Evolutionary conservation across 2,329 filamentous ascomycete species (phyloP).

Genomic region (Pseudogymnoascus verrucosus): DNA sequence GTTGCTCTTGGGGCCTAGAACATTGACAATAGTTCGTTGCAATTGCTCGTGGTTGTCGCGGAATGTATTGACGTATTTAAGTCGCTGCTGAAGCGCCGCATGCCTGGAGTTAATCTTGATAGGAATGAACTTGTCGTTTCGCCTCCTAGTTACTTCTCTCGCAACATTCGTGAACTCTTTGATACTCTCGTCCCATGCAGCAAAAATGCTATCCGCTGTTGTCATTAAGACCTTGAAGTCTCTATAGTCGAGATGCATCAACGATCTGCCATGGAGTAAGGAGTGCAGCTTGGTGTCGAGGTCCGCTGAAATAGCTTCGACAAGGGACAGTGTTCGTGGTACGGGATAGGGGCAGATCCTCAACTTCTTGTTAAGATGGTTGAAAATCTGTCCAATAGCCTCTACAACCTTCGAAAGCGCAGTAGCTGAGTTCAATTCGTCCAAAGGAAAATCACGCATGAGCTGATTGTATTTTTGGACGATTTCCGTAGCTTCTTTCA

Average conservation of each 20-base stretch:
- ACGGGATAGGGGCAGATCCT: conserved; percentile 95
- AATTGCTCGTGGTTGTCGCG: conserved; percentile 96
- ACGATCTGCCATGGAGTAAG: conserved; percentile 73
- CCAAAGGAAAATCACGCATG: conserved; percentile 88
- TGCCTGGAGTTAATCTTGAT: conserved; percentile 93
- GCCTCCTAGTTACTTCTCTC: conserved; percentile 83
- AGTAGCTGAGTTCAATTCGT: conserved; percentile 87
- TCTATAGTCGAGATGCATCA: conserved; percentile 86
- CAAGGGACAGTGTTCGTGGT: conserved; percentile 80
- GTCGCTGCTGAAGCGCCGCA: conserved; percentile 76
- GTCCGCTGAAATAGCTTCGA: conserved; percentile 92
- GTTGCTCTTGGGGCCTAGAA: conserved; percentile 70
- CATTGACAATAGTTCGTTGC: conserved; percentile 90
- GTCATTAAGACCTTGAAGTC: conserved; percentile 85
- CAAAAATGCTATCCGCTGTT: conserved; percentile 77
- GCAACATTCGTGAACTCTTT: conserved; percentile 98
- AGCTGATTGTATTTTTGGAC: conserved; percentile 98
- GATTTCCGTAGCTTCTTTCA: conserved; percentile 92
- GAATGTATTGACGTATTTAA: conserved; percentile 93
- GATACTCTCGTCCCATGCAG: conserved; percentile 87
- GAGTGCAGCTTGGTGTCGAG: conserved; percentile 80
- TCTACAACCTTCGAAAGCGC: conserved; percentile 84
- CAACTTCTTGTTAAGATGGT: conserved; percentile 94
- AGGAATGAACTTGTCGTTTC: conserved; percentile 96
- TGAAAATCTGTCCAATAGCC: conserved; percentile 81